A percentile compares a stretch with the other conserved stretches of the same genome.
These are phyloP conservation scores for Iodosphaeria phyllophila DNA, from an alignment of 2,329 filamentous ascomycete species.

Conservation along the genomic window DNA sequence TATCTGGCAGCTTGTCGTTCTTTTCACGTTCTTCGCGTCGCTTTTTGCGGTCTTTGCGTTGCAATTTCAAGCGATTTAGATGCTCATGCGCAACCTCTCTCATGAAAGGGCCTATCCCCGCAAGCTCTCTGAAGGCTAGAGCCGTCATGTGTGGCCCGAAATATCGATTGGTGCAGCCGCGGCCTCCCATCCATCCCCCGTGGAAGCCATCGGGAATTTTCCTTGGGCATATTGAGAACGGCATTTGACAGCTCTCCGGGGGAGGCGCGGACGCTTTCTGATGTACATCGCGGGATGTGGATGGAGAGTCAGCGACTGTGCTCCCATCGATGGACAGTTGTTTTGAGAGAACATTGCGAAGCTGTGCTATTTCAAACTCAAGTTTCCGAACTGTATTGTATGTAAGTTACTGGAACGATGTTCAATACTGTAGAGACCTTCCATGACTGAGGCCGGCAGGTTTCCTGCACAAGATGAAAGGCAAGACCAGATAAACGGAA, in stretches of 20 bases:
- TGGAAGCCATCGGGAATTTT: conserved; percentile 23
- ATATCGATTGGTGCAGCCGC: conserved; percentile 40
- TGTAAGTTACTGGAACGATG: too few species aligned
- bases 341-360: conserved; percentile 31
- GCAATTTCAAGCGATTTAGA: conserved; percentile 37
- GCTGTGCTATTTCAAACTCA: conserved; percentile 37
- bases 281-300: conserved; percentile 24
- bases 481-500: too few species aligned
- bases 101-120: conserved; percentile 41
- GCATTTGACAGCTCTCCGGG: conserved; percentile 17
- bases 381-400: conserved; percentile 38
- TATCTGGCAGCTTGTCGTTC: conserved; percentile 26
- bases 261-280: conserved; percentile 16
- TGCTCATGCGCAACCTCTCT: conserved; percentile 42
- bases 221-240: conserved; percentile 13
- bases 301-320: conserved; percentile 27
- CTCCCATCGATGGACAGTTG: conserved; percentile 30
- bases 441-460: too few species aligned
- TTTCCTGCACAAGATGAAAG: too few species aligned
- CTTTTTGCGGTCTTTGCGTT: conserved; percentile 34
- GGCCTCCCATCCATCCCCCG: conserved; percentile 36
- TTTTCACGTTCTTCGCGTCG: conserved; percentile 32
- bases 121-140: conserved; percentile 36
- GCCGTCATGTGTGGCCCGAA: conserved; percentile 41
- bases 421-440: too few species aligned